phyloP scores from a whole-genome alignment of 208 protist genomes.

The Trypanosoma mega region DNA sequence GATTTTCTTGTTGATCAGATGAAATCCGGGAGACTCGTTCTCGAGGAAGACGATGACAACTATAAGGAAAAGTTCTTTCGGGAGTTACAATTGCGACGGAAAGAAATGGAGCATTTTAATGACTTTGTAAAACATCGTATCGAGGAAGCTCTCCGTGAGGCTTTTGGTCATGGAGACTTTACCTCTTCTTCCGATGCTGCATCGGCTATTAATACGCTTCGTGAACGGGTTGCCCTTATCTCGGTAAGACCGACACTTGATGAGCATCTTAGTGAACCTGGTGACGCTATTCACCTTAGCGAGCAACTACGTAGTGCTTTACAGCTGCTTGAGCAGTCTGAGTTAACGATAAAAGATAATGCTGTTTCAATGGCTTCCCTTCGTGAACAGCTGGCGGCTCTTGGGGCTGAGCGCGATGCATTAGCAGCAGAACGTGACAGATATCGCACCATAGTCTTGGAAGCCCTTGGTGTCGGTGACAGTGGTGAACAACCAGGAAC shows the following conservation, averaged over 20 bases:
- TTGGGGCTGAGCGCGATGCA: constrained; percentile 53
- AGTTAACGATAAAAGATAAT: constrained; percentile 60
- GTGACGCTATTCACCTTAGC: constrained; percentile 15
- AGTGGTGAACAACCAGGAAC: constrained; percentile 1
- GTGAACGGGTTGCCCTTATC: constrained; percentile 68
- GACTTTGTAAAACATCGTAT: constrained; percentile 72
- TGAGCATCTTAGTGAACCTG: constrained; percentile 19
- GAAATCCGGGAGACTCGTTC: constrained; percentile 56
- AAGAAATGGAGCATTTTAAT: constrained; percentile 76
- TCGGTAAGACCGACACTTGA: constrained; percentile 31
- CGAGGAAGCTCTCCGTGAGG: constrained; percentile 57
- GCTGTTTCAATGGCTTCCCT: constrained; percentile 39
- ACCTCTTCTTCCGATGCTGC: constrained; percentile 31
- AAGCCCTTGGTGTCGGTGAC: constrained; percentile 27
- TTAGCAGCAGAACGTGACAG: constrained; percentile 71
- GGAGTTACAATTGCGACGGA: constrained; percentile 55
- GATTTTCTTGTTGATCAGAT: constrained; percentile 85
- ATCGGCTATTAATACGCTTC: constrained; percentile 47
- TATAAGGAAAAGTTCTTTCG: constrained; percentile 83
- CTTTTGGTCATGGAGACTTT: constrained; percentile 41
- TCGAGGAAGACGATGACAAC: constrained; percentile 59
- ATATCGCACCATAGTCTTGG: constrained; percentile 79
- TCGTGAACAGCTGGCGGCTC: constrained; percentile 56
- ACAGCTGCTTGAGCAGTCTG: constrained; percentile 60
- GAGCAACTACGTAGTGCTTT: constrained; percentile 44